phyloP scores from a whole-genome alignment of 768 basidiomycete species.

The Mycena leptocephala region DNA sequence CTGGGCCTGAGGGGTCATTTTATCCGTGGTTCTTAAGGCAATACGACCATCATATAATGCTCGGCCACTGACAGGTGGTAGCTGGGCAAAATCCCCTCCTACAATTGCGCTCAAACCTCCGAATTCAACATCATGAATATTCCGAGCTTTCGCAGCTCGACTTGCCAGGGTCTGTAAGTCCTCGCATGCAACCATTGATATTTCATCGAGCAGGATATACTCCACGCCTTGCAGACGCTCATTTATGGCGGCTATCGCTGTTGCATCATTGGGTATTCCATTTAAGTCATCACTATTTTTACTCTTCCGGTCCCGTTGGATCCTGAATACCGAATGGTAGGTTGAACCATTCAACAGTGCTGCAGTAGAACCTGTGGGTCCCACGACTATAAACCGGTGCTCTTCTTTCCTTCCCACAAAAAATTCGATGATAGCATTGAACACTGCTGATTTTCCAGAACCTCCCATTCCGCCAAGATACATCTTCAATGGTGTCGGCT shows the following conservation, averaged over 20 bases:
- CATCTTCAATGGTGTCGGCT: constrained; percentile 43
- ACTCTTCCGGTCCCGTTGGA: neutral
- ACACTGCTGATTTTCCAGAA: no score
- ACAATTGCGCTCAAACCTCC: constrained; percentile 50
- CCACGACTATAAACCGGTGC: constrained; percentile 43
- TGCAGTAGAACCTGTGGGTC: constrained; percentile 53
- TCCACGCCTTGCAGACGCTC: constrained; percentile 39
- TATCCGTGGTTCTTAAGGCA: no score
- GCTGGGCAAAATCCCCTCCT: constrained; percentile 52
- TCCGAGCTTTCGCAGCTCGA: constrained; percentile 35
- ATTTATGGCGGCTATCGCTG: neutral
- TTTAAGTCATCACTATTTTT: neutral
- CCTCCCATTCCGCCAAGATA: constrained; percentile 51
- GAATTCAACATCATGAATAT: constrained; percentile 36
- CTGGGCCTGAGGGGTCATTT: constrained; percentile 25
- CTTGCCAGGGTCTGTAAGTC: no score
- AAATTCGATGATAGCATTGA: constrained; percentile 39
- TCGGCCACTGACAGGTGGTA: no score
- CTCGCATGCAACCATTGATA: constrained; percentile 53
- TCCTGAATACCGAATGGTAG: constrained; percentile 47
- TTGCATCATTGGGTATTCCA: neutral
- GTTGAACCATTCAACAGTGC: constrained; percentile 51
- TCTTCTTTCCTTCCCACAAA: constrained; percentile 40
- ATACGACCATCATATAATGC: no score
- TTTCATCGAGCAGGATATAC: constrained; percentile 54